These are phyloP conservation scores for Globisporangium ultimum DNA, from an alignment of 352 stramenopile genomes.

Conservation along the genomic window DNA sequence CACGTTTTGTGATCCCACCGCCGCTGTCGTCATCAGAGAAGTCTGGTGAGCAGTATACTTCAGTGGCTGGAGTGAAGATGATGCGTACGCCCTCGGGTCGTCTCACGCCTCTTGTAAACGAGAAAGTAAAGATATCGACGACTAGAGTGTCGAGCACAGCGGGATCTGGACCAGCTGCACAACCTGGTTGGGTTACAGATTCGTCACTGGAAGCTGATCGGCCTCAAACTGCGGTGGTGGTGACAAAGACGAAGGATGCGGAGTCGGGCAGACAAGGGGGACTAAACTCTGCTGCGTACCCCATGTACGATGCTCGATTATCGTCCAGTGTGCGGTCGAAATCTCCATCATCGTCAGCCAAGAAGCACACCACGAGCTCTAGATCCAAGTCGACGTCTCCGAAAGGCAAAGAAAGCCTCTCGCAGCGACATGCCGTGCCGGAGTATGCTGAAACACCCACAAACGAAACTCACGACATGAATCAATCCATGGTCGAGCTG, in stretches of 20 bases:
- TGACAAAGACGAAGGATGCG: conserved; percentile 29
- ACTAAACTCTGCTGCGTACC: conserved; percentile 1
- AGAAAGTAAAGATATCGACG: conserved; percentile 36
- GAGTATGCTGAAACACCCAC: neutral
- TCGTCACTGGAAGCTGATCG: conserved; percentile 12
- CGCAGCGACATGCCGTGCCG: neutral
- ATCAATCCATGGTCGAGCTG: conserved; percentile 43
- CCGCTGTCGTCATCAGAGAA: conserved; percentile 34
- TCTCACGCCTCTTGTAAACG: conserved; percentile 35
- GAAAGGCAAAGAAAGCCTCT: neutral
- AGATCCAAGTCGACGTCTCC: conserved; percentile 1
- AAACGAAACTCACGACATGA: conserved; percentile 10
- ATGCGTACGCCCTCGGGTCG: conserved; percentile 27
- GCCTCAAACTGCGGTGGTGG: conserved; percentile 32
- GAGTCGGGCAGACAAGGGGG: conserved; percentile 5
- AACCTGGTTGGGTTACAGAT: neutral
- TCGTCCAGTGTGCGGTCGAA: neutral
- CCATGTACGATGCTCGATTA: neutral
- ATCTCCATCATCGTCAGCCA: conserved; percentile 1
- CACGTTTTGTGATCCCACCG: conserved; percentile 50
- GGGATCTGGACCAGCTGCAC: neutral
- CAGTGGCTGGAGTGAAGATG: conserved; percentile 20
- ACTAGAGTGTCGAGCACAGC: conserved; percentile 16
- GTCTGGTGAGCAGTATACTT: conserved; percentile 8
- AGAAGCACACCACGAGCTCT: neutral